phyloP scores from a whole-genome alignment of 805 yeast species.

The Hemisphaericaspora nanyangensis region DNA sequence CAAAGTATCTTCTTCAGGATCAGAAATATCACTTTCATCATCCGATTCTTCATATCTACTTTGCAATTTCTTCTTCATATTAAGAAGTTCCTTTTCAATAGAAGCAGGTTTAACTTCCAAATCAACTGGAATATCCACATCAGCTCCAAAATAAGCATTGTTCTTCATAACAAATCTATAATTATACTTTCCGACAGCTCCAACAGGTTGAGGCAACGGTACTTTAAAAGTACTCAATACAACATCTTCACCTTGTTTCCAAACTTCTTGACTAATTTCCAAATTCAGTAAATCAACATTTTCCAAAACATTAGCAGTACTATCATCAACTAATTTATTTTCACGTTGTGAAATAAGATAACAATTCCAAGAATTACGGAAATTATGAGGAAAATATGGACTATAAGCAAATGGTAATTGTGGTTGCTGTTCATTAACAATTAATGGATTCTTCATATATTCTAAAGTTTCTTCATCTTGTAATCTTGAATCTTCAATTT shows the following conservation, averaged over 20 bases:
- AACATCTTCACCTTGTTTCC: conserved; percentile 39
- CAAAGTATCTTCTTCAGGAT: conserved; percentile 69
- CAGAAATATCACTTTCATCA: conserved; percentile 56
- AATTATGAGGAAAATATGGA: conserved; percentile 66
- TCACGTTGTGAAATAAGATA: conserved; percentile 72
- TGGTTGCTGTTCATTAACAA: conserved; percentile 67
- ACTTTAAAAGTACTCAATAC: conserved; percentile 71
- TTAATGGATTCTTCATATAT: conserved; percentile 66
- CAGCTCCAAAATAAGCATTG: conserved; percentile 78
- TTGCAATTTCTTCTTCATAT: conserved; percentile 6
- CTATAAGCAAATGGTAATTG: conserved; percentile 59
- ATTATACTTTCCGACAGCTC: conserved; percentile 55
- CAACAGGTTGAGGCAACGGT: conserved; percentile 67
- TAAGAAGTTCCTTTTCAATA: conserved; percentile 12
- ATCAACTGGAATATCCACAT: conserved; percentile 64
- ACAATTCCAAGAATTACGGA: conserved; percentile 60
- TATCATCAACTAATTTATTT: conserved; percentile 65
- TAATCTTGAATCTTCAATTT: conserved; percentile 36
- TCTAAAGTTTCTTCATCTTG: conserved; percentile 63
- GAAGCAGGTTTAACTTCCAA: conserved; percentile 64
- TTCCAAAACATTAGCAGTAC: conserved; percentile 50
- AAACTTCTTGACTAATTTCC: conserved; percentile 48
- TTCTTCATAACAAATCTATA: conserved; percentile 71
- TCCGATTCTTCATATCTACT: conserved; percentile 31
- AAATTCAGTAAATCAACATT: conserved; percentile 55